These are phyloP conservation scores for Sclerotiophoma versabilis DNA, from an alignment of 2,329 filamentous ascomycete species.

Conservation along the genomic window DNA sequence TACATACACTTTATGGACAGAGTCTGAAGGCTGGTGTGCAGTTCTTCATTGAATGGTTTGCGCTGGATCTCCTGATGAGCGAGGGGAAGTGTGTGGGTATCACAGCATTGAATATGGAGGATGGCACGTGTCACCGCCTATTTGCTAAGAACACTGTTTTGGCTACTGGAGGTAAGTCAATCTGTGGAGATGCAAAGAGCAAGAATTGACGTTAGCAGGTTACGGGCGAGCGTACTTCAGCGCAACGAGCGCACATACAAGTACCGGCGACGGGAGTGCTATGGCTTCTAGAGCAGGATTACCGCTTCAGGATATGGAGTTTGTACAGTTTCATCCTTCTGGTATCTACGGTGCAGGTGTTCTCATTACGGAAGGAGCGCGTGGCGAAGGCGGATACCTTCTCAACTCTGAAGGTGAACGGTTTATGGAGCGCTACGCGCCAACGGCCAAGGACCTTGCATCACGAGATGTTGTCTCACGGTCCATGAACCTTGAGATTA, in stretches of 20 bases:
- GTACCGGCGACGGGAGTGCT: slow-evolving; percentile 59
- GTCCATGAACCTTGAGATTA: slow-evolving; percentile 59
- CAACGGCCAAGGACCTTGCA: slow-evolving; percentile 59
- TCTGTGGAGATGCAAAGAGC: not conserved
- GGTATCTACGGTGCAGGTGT: slow-evolving; percentile 60
- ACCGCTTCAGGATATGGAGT: slow-evolving; percentile 60
- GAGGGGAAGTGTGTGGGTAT: slow-evolving; percentile 58
- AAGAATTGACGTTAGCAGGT: slow-evolving; percentile 30
- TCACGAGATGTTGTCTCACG: slow-evolving; percentile 57
- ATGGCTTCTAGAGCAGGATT: slow-evolving; percentile 59
- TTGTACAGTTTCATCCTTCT: slow-evolving; percentile 60
- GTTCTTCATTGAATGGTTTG: slow-evolving; percentile 61
- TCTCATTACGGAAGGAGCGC: slow-evolving; percentile 59
- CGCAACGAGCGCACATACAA: slow-evolving; percentile 58
- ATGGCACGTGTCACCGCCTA: slow-evolving; percentile 57
- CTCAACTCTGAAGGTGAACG: slow-evolving; percentile 58
- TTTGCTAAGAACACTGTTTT: slow-evolving; percentile 59
- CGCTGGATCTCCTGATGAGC: slow-evolving; percentile 58
- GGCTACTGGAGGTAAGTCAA: slow-evolving; percentile 49
- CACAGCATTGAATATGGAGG: slow-evolving; percentile 57
- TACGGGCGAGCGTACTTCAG: slow-evolving; percentile 61
- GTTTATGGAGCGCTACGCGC: slow-evolving; percentile 62
- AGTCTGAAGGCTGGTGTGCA: slow-evolving; percentile 57
- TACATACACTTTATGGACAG: slow-evolving; percentile 60
- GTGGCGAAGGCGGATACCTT: slow-evolving; percentile 59